These are phyloP conservation scores for Musa beccarii DNA, from an alignment of 176 grass and related monocot genomes.

Conservation along the genomic window DNA sequence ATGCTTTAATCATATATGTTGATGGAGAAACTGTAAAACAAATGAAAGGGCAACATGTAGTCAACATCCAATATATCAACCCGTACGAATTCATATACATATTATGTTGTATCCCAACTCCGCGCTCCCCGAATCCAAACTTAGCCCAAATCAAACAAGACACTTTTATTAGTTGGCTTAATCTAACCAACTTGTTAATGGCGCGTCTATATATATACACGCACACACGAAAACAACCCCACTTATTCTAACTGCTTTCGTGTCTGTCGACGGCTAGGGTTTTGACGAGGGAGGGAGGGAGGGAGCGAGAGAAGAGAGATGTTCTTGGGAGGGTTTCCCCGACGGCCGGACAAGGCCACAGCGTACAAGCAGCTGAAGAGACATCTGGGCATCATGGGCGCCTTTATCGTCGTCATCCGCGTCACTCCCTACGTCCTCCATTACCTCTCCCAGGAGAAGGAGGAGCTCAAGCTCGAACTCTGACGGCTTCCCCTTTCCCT, in stretches of 20 bases:
- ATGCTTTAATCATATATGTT: too few relatives aligned
- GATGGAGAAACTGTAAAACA: too few relatives aligned
- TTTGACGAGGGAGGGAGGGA: not conserved
- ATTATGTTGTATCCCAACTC: not conserved
- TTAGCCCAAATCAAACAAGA: not conserved
- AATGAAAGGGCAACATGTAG: too few relatives aligned
- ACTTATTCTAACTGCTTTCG: not conserved
- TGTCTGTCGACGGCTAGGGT: constrained; percentile 2
- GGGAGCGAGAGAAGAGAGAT: not conserved
- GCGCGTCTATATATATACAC: too few relatives aligned
- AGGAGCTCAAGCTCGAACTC: constrained; percentile 48
- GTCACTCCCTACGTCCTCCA: constrained; percentile 62
- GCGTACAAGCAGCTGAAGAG: constrained; percentile 56
- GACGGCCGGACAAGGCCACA: constrained; percentile 54
- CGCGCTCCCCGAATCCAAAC: not conserved
- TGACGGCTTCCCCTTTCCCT: constrained; percentile 2
- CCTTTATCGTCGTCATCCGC: constrained; percentile 46
- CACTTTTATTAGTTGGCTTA: too few relatives aligned
- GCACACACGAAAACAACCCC: too few relatives aligned
- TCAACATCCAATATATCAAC: too few relatives aligned
- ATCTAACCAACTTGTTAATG: too few relatives aligned
- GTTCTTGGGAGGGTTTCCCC: constrained; percentile 5
- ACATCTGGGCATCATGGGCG: constrained; percentile 37
- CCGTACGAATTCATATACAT: too few relatives aligned
- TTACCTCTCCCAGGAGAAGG: constrained; percentile 39